phyloP scores from a whole-genome alignment of 768 basidiomycete genomes.

The Lactifluus pinguis region DNA sequence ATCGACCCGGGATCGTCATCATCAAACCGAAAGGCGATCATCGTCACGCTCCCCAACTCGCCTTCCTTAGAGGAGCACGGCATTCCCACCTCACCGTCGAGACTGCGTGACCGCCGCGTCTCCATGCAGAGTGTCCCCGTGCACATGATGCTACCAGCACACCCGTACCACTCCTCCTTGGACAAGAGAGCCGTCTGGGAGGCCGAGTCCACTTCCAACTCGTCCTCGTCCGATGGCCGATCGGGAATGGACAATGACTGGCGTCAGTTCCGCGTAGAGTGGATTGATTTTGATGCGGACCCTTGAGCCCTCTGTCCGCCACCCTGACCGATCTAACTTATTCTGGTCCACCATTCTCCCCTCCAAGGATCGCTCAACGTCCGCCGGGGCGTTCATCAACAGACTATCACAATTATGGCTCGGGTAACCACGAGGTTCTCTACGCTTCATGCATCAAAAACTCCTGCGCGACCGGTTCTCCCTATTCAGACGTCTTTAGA shows the following conservation, averaged over 20 bases:
- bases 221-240: background rate
- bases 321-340: background rate
- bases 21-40: background rate
- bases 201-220: background rate
- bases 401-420: background rate
- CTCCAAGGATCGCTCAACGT: background rate
- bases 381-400: background rate
- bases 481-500: background rate
- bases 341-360: background rate
- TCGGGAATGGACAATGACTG: conserved; percentile 6
- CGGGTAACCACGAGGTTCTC: background rate
- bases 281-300: conserved; percentile 10
- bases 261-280: conserved; percentile 17
- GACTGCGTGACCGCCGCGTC: background rate
- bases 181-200: conserved; percentile 7
- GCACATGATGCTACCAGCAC: background rate
- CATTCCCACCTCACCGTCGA: background rate
- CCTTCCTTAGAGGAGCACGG: background rate
- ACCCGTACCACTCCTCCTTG: background rate
- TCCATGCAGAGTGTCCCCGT: background rate
- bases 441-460: background rate
- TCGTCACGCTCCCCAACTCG: background rate
- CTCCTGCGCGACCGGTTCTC: background rate
- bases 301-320: background rate
- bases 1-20: conserved; percentile 2